Percentiles rank a stretch among this genome's conserved stretches.
These are phyloP conservation scores for Candida krabiensis DNA, from an alignment of 805 yeast species.

Conservation along the genomic window DNA sequence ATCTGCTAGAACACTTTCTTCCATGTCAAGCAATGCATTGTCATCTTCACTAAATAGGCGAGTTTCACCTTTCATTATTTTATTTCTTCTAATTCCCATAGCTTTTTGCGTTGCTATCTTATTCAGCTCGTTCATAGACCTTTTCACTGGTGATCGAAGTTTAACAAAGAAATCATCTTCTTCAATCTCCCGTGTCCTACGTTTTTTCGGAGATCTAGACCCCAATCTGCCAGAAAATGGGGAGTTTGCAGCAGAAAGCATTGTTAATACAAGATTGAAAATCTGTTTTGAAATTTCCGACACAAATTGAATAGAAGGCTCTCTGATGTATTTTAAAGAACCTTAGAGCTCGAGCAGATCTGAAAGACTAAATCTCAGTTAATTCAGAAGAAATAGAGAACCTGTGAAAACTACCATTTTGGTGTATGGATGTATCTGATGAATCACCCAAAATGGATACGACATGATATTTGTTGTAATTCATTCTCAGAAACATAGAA, in stretches of 20 bases:
- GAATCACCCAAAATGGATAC: background rate
- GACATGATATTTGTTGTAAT: background rate
- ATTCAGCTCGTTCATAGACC: constrained; percentile 41
- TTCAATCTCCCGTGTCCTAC: constrained; percentile 23
- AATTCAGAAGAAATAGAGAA: too few relatives aligned
- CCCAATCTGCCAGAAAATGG: constrained; percentile 21
- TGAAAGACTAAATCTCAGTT: too few relatives aligned
- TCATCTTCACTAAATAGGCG: constrained; percentile 32
- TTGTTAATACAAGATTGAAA: too few relatives aligned
- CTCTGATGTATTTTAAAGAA: too few relatives aligned
- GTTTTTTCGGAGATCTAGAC: constrained; percentile 37
- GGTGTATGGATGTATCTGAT: too few relatives aligned
- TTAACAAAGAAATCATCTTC: constrained; percentile 34
- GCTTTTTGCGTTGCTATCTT: constrained; percentile 53
- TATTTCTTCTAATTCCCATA: constrained; percentile 33
- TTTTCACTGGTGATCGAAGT: constrained; percentile 43
- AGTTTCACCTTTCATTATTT: constrained; percentile 23
- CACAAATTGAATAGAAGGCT: too few relatives aligned
- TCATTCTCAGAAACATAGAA: too few relatives aligned
- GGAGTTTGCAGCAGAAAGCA: constrained; percentile 2
- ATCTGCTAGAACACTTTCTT: constrained; percentile 48
- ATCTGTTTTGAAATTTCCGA: too few relatives aligned
- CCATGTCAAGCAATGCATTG: constrained; percentile 36
- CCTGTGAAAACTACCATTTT: constrained; percentile 1
- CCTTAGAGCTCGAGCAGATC: too few relatives aligned